These are phyloP conservation scores for Pigoraptor vietnamica DNA, from an alignment of 78 protist genomes.

Conservation along the genomic window DNA sequence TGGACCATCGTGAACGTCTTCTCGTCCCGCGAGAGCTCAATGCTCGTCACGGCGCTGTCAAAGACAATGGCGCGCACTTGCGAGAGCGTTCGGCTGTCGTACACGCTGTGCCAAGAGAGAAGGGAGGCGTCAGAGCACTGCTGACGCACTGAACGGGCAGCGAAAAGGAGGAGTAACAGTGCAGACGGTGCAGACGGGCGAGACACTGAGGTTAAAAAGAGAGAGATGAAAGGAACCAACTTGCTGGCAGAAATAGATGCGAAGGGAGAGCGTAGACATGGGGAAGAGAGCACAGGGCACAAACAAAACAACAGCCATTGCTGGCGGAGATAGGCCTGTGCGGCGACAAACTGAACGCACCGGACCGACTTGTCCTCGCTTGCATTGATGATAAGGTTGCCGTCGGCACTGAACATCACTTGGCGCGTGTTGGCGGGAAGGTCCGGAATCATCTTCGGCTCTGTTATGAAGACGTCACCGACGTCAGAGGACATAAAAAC, in stretches of 20 bases:
- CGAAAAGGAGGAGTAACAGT: too few species aligned
- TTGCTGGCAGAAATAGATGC: too few species aligned
- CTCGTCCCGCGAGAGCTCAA: conserved; percentile 46
- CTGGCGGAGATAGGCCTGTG: too few species aligned
- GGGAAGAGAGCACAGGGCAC: not conserved
- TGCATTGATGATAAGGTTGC: conserved; percentile 39
- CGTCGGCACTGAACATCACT: conserved; percentile 32
- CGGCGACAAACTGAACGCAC: too few species aligned
- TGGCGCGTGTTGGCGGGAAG: not conserved
- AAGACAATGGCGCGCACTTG: conserved; percentile 8
- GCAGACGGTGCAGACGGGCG: too few species aligned
- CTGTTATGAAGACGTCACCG: not conserved
- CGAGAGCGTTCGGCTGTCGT: conserved; percentile 40
- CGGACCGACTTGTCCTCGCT: conserved; percentile 41
- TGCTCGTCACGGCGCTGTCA: conserved; percentile 30
- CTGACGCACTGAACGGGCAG: not conserved
- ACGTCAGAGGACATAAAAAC: not conserved
- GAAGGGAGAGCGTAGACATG: too few species aligned
- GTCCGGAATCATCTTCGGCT: not conserved
- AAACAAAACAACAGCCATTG: not conserved
- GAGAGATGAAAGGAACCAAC: too few species aligned
- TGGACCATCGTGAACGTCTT: conserved; percentile 29
- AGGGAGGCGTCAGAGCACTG: not conserved
- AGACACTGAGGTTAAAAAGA: too few species aligned
- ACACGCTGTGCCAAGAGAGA: conserved; percentile 18